Evolutionary conservation across 495 filamentous ascomycete genomes (phyloP), one percentile per base, ranked within the genome.

Genomic region (Hypomontagnella monticulosa): DNA sequence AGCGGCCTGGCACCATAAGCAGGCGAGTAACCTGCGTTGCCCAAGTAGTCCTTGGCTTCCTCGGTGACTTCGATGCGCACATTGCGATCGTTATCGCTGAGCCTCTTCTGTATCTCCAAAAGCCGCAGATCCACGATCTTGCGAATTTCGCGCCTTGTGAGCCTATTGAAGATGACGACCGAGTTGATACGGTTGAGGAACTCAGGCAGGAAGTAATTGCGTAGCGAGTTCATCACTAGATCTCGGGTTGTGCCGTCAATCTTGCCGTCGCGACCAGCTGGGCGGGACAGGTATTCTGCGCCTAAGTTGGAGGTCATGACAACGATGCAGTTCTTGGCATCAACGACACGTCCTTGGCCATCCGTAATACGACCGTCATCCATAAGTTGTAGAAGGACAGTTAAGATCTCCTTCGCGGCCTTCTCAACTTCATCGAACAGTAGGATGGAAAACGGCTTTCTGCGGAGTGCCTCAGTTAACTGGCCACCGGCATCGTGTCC

Each of bases 341-440:
- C 96, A 61, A 99, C 88, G 50, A 97, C 81, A 61, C 95, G 85
- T 66, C 95, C 95, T 81, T 97, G 96, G 47, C 96, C 96, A 69
- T 99, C 95, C 14, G 95, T 99, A 78, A 99, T 97, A 68, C 95
- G 95, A 18, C 95, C 95, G 71, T 99, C 95, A 71, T 99, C 95
- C 90, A 99, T 97, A 71, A 99, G 91, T 75, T 99, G 95, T 7
- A 99, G 85, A 16, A 99, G 85, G 5, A 99, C 96, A 7, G 95
- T 99, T 23, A 99, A 82, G 10, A 99, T 91, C 78, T 99, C 95
- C 77, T 98, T 98, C 50, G 95, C 95, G 1, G 95, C 95, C 81
- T 99, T 99, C 78, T 99, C 95, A 14, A 97, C 91, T 76, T 99
- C 95, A 72, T 99, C 95, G 68, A 99, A 99, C 4, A 99, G 87